Base-by-base conservation (phyloP, 495 filamentous ascomycete species). In the Parathielavia appendiculata region DNA sequence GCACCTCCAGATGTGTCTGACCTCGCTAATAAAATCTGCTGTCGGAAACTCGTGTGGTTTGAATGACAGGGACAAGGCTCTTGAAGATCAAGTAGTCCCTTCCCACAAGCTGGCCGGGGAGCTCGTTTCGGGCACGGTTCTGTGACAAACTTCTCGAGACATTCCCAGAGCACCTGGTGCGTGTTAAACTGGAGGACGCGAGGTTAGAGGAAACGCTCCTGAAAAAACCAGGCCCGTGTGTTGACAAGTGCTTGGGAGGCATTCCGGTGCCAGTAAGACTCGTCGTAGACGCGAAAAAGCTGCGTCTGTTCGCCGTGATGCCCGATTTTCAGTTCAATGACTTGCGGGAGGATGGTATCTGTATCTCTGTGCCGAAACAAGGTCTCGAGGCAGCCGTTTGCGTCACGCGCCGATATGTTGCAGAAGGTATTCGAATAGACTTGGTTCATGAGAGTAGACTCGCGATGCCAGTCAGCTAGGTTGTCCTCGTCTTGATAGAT, bases 111-210 rank as follows among this genome's bases (percentile, higher is more conserved):
- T 46, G 20, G 44, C 22, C 17, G 16, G 44, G 44, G 20, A 46
- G 23, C 8, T 16, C n/a, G 9, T 26, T 26, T 26, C 20, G 44
- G 44, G 44, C 20, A 46, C 13, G 44, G 23, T 26, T 46, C 44
- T 12, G 44, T 46, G 20, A 22, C 44, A 46, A 12, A 46, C 44
- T 30, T 26, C 22, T 46, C 8, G 11, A 46, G 44, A 26, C 44
- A 46, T 14, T 46, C 44, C 44, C 44, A 46, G 44, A 46, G 44
- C 20, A 46, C 44, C 44, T 46, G 44, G 20, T 16, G 44, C 11
- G 5, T 46, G 22, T 46, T 22, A 14, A 46, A 46, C 44, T 46
- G 44, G 20, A 46, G 22, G 44, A 46, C 20, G 44, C 44, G 44
- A 26, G 44, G 20, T 5, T 20, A 46, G 22, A 46, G 44, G 44